These are phyloP conservation scores for Alternaria infectoria DNA, from an alignment of 2,329 filamentous ascomycete genomes.

Conservation along the genomic window DNA sequence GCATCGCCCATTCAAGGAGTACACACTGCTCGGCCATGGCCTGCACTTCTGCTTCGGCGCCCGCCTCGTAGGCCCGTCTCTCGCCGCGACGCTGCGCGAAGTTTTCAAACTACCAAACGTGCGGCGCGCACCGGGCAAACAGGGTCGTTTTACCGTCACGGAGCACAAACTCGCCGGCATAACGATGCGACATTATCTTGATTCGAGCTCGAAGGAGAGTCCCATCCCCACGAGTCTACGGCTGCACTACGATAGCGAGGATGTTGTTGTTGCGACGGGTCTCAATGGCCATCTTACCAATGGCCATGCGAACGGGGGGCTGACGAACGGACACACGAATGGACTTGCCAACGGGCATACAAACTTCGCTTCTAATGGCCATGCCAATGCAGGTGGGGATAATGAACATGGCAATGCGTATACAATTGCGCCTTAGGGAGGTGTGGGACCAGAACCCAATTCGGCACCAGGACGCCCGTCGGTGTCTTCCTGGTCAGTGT, in stretches of 20 bases:
- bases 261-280: constrained; percentile 12
- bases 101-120: constrained; percentile 45
- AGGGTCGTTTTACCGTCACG: constrained; percentile 50
- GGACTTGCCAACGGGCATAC: constrained; percentile 4
- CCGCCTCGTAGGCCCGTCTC: constrained; percentile 34
- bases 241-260: constrained; percentile 31
- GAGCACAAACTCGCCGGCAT: constrained; percentile 57
- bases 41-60: constrained; percentile 45
- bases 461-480: background rate
- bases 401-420: constrained; percentile 21
- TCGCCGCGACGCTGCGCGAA: constrained; percentile 40
- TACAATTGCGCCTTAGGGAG: constrained; percentile 20
- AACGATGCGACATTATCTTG: constrained; percentile 57
- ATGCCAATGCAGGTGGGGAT: constrained; percentile 17
- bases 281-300: background rate
- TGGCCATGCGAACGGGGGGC: constrained; percentile 1
- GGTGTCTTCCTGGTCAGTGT: background rate
- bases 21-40: constrained; percentile 41
- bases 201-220: constrained; percentile 55
- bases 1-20: constrained; percentile 43
- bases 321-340: constrained; percentile 3
- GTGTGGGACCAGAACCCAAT: background rate
- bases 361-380: constrained; percentile 11
- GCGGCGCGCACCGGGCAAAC: constrained; percentile 38
- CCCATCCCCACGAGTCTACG: constrained; percentile 45